Base-by-base conservation (phyloP, 352 stramenopile species). In the Pythium grandisporangium region DNA sequence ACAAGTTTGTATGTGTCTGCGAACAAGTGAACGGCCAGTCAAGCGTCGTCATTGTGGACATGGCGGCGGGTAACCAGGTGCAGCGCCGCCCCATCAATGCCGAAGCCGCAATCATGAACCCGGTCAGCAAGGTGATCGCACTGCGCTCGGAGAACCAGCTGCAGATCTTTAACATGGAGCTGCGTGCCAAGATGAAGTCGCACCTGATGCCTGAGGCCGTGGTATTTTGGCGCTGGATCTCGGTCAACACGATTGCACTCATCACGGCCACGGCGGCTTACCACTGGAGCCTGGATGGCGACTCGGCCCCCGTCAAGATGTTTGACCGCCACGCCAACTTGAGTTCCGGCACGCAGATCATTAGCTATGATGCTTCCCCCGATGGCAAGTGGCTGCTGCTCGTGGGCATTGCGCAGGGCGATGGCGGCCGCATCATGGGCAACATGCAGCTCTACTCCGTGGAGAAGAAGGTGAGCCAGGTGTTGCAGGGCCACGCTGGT, bases 41-140 rank as follows among this genome's bases (percentile, higher is more conserved):
- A 20, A 93, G 89, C 49, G 82, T 97, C 16, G 85, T 95, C 48
- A 96, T 96, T 46, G 76, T 97, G 13, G 90, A 97, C 55, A 73
- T 97, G 67, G 66, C 82, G 30, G 84, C 79, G 0, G 76, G 76
- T 25, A 95, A 95, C 51, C 77, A 63, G 48, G 77, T 93, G 48
- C 77, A 94, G 68, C 86, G 95, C 33, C 89, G 95, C 48, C 95
- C 95, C 20, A 99, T 99, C 56, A 96, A 97, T 53, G 96, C 96
- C 5, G 96, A 99, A 61, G 96, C 96, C n/a, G 96, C 96, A 38
- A 98, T 99, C 49, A 99, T 99, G 97, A 99, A 99, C 75, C 97
- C 97, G n/a, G 77, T 95, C 32, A 84, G 75, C 58, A 93, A 93
- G 58, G 80, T 93, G 13, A 93, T 93, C 48, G 80, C 80, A 17